These are phyloP conservation scores for Kwoniella dendrophila DNA, from an alignment of 768 basidiomycete species.

Conservation along the genomic window DNA sequence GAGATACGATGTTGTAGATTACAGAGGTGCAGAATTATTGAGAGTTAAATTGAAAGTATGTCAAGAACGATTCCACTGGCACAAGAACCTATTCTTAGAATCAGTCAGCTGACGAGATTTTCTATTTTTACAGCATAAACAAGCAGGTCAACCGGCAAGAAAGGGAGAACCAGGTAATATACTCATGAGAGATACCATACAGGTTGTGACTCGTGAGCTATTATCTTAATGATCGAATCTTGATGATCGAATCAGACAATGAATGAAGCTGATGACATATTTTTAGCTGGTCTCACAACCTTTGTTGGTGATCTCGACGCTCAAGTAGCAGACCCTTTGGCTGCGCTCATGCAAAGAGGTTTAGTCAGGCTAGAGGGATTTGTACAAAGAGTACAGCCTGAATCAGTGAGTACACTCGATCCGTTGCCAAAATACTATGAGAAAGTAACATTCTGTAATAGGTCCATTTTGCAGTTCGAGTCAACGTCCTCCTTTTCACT, in stretches of 20 bases:
- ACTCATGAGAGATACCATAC: conserved; percentile 27
- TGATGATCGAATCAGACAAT: background rate
- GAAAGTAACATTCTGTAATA: conserved; percentile 47
- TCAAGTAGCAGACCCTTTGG: conserved; percentile 19
- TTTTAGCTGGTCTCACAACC: conserved; percentile 26
- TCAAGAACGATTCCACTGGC: background rate
- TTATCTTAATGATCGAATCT: background rate
- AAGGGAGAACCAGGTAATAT: conserved; percentile 20
- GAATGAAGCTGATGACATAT: conserved; percentile 2
- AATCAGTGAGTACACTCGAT: conserved; percentile 37
- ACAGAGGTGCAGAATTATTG: conserved; percentile 38
- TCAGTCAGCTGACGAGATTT: conserved; percentile 19
- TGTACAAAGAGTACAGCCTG: conserved; percentile 44
- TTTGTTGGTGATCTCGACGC: conserved; percentile 53
- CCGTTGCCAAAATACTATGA: background rate
- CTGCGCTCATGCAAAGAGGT: conserved; percentile 45
- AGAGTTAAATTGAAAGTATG: conserved; percentile 53
- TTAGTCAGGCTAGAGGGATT: conserved; percentile 54
- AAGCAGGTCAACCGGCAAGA: conserved; percentile 25
- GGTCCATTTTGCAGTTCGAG: conserved; percentile 60
- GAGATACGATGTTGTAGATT: conserved; percentile 32
- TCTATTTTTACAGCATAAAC: conserved; percentile 19
- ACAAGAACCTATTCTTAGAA: background rate
- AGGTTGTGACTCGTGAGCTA: conserved; percentile 45
- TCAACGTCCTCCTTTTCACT: conserved; percentile 87